These are phyloP conservation scores for Irpex sp. DNA, from an alignment of 1,284 basidiomycete species.

Conservation along the genomic window DNA sequence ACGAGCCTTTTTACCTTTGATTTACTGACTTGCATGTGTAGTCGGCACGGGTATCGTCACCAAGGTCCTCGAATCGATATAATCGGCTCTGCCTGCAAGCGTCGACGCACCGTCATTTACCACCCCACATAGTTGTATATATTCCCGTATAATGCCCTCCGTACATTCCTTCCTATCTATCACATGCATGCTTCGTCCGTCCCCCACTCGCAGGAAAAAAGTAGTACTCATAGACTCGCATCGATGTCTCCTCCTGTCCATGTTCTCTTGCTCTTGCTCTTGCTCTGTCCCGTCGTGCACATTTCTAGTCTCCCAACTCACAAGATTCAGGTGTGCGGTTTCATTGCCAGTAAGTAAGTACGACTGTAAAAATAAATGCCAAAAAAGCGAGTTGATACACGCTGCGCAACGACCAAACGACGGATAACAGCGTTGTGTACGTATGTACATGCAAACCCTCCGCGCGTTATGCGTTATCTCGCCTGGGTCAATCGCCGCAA, in stretches of 20 bases:
- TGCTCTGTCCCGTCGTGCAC: neutral
- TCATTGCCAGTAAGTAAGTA: neutral
- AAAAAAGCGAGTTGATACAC: neutral
- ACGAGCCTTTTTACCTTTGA: neutral
- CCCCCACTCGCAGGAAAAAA: slow-evolving; percentile 15
- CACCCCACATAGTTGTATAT: slow-evolving; percentile 2
- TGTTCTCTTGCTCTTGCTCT: neutral
- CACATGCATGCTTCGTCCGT: slow-evolving; percentile 7
- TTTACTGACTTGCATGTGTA: slow-evolving; percentile 26
- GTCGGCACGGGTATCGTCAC: slow-evolving; percentile 91
- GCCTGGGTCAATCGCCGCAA: neutral
- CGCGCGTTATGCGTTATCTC: neutral
- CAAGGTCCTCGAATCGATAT: slow-evolving; percentile 58
- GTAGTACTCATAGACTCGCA: slow-evolving; percentile 5
- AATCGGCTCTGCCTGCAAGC: neutral
- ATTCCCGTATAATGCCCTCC: slow-evolving; percentile 9
- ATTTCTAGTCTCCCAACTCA: neutral
- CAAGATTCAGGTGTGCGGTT: neutral
- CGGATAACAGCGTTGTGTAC: neutral
- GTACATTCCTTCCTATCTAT: slow-evolving; percentile 5
- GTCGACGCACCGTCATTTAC: neutral
- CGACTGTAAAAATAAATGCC: neutral
- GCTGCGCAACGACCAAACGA: neutral
- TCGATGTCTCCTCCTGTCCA: neutral
- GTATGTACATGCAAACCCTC: no score